A percentile compares a stretch with the other conserved stretches of the same genome.
Evolutionary conservation across 129 eudicot species (phyloP).

Genomic region (Mikania micrantha): DNA sequence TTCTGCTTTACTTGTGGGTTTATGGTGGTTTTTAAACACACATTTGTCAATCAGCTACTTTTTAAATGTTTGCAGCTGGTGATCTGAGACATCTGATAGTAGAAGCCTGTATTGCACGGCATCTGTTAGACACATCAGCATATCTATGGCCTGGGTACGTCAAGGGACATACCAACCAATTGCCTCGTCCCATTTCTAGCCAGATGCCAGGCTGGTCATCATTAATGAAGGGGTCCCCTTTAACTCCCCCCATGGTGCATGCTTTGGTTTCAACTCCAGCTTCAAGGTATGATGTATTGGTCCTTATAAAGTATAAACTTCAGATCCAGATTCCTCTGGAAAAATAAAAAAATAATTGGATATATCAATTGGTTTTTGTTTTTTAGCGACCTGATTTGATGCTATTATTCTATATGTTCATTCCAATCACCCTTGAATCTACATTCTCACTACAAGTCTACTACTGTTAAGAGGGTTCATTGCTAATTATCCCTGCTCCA

Average conservation of each 20-base stretch:
- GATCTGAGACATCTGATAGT: slow-evolving; percentile 87
- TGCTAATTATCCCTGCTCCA: background rate
- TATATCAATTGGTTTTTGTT: background rate
- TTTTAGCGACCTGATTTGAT: background rate
- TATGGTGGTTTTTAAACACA: background rate
- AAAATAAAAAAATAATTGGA: background rate
- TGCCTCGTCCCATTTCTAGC: slow-evolving; percentile 64
- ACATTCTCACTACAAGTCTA: background rate
- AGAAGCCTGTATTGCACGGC: slow-evolving; percentile 93
- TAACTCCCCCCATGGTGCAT: slow-evolving; percentile 66
- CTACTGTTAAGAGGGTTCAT: background rate
- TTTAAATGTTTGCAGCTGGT: slow-evolving; percentile 50
- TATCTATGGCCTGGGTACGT: slow-evolving; percentile 94
- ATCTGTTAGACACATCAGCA: slow-evolving; percentile 87
- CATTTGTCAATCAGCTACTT: background rate
- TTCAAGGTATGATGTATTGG: slow-evolving; percentile 52
- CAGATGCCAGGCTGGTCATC: slow-evolving; percentile 90
- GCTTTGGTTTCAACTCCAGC: slow-evolving; percentile 82
- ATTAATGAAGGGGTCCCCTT: slow-evolving; percentile 76
- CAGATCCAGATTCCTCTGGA: background rate
- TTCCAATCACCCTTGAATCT: background rate
- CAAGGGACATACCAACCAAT: slow-evolving; percentile 70
- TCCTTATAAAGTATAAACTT: background rate
- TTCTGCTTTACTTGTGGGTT: background rate
- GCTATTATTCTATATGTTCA: background rate